These are phyloP conservation scores for Tetrastigma voinierianum DNA, from an alignment of 164 flowering plant species.

Conservation along the genomic window DNA sequence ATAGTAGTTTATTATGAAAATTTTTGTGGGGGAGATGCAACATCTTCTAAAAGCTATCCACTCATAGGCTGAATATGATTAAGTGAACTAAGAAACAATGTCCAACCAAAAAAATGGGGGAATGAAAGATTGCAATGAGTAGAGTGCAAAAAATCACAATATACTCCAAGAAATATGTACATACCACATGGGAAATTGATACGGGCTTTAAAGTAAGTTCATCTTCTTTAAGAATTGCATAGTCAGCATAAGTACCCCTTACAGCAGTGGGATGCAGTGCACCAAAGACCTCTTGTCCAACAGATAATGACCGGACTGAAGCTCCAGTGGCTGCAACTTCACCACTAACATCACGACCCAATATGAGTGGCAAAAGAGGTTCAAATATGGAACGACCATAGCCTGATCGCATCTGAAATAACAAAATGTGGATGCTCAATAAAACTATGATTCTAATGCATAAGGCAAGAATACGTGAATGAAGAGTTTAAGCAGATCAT, in stretches of 20 bases:
- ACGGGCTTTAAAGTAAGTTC: slow-evolving; percentile 70
- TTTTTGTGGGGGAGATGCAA: too few species aligned
- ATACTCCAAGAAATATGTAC: slow-evolving; percentile 5
- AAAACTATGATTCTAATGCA: background rate
- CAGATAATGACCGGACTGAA: slow-evolving; percentile 57
- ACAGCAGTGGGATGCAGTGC: slow-evolving; percentile 96
- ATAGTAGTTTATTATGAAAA: too few species aligned
- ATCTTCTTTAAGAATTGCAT: slow-evolving; percentile 81
- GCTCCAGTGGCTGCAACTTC: slow-evolving; percentile 87
- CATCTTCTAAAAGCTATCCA: too few species aligned
- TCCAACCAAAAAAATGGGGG: background rate
- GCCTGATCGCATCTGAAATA: slow-evolving; percentile 86
- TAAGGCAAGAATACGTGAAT: background rate
- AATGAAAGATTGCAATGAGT: background rate
- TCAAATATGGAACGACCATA: slow-evolving; percentile 91
- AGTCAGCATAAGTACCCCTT: slow-evolving; percentile 92
- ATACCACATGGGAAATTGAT: slow-evolving; percentile 79
- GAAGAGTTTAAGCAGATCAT: background rate
- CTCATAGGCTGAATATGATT: too few species aligned
- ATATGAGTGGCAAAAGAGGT: slow-evolving; percentile 77
- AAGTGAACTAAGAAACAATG: too few species aligned
- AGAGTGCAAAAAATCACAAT: background rate
- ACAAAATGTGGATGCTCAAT: slow-evolving; percentile 1
- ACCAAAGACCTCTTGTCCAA: slow-evolving; percentile 96
- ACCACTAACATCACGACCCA: slow-evolving; percentile 98